phyloP scores from a whole-genome alignment of 2,329 filamentous ascomycete genomes.

The Xylaria hypoxylon region DNA sequence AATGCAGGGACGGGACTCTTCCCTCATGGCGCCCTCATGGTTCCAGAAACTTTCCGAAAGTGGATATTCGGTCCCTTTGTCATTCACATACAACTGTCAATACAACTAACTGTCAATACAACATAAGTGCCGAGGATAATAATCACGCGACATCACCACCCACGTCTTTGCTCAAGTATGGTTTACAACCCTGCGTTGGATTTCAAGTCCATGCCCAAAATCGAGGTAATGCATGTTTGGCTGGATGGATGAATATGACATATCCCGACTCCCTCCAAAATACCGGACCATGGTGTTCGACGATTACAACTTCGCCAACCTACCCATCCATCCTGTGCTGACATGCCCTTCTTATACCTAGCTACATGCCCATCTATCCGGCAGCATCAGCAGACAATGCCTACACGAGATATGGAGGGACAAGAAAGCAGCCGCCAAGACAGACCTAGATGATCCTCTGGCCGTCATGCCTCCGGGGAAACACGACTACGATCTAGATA shows the following conservation, averaged over 20 bases:
- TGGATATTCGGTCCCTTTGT: slow-evolving; percentile 25
- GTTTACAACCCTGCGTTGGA: slow-evolving; percentile 19
- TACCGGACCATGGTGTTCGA: not conserved
- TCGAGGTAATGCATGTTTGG: slow-evolving; percentile 36
- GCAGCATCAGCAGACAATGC: slow-evolving; percentile 72
- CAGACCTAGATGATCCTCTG: slow-evolving; percentile 74
- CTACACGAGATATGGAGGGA: slow-evolving; percentile 79
- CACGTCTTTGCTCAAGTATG: slow-evolving; percentile 14
- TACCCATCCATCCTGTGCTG: slow-evolving; percentile 8
- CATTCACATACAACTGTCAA: not conserved
- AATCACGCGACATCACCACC: not conserved
- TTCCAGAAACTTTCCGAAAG: slow-evolving; percentile 34
- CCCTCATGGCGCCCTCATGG: not conserved
- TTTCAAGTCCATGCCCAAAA: slow-evolving; percentile 43
- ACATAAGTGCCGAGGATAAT: not conserved
- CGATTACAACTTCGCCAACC: not conserved
- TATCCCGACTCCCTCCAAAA: not conserved
- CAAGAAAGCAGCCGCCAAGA: slow-evolving; percentile 65
- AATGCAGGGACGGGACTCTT: slow-evolving; percentile 20
- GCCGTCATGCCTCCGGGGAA: slow-evolving; percentile 76
- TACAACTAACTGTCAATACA: not conserved
- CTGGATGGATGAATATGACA: slow-evolving; percentile 1
- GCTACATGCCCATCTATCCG: slow-evolving; percentile 34
- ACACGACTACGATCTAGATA: slow-evolving; percentile 75
- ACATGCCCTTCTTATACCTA: slow-evolving; percentile 14